phyloP scores from a whole-genome alignment of 164 flowering plant species.

The Taxillus chinensis region DNA sequence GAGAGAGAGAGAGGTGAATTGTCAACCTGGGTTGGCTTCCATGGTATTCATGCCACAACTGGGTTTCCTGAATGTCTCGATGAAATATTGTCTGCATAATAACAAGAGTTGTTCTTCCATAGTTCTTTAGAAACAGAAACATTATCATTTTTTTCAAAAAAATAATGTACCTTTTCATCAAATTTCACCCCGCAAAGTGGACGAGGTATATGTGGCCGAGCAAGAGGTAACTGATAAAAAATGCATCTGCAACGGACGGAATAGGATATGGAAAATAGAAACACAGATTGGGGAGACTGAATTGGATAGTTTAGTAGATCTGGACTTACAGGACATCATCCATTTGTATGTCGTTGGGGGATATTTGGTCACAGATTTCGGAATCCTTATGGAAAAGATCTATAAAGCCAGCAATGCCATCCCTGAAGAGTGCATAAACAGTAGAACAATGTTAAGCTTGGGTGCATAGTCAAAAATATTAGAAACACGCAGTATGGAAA shows the following conservation, averaged over 20 bases:
- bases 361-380: no score
- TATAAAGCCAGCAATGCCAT: not conserved
- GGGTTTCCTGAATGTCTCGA: slow-evolving; percentile 12
- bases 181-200: slow-evolving; percentile 9
- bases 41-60: slow-evolving; percentile 28
- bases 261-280: no score
- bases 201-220: slow-evolving; percentile 15
- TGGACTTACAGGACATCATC: not conserved
- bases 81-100: slow-evolving; percentile 19
- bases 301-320: no score
- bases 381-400: not conserved
- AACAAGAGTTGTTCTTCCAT: not conserved
- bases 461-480: not conserved
- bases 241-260: slow-evolving; percentile 17
- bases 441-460: not conserved
- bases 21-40: slow-evolving; percentile 5
- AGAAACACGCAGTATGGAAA: not conserved
- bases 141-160: not conserved
- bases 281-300: no score
- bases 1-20: not conserved
- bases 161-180: slow-evolving; percentile 12
- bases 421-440: not conserved
- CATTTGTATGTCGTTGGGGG: no score
- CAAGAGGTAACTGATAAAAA: slow-evolving; percentile 11
- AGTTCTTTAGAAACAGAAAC: not conserved